Conservation (phyloP, 768 basidiomycete genomes). For the Lactifluus subvellereus region DNA sequence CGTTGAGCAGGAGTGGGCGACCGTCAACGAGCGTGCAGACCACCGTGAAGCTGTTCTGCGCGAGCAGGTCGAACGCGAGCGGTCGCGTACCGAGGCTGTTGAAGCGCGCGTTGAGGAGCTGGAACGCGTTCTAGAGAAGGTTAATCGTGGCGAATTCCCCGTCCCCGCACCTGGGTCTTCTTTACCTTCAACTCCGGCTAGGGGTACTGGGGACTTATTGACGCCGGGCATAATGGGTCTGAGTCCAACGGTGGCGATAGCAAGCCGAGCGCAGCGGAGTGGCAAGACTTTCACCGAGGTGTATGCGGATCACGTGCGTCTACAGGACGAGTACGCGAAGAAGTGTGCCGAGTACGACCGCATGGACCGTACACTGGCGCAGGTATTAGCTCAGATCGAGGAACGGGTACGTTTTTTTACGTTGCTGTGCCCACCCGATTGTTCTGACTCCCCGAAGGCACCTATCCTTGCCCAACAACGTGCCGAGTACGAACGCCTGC, state of each 20-base stretch:
- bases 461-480: conserved; percentile 89
- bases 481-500: conserved; percentile 78
- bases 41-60: conserved; percentile 58
- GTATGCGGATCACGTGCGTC: conserved; percentile 81
- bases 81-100: conserved; percentile 56
- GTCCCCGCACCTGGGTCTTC: conserved; percentile 41
- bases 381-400: conserved; percentile 84
- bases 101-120: conserved; percentile 70
- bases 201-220: conserved; percentile 38
- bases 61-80: conserved; percentile 70
- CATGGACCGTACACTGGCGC: conserved; percentile 74
- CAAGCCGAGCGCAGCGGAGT: conserved; percentile 68
- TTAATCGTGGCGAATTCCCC: conserved; percentile 69
- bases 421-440: neutral
- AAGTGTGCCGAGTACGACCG: conserved; percentile 80
- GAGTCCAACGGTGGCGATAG: conserved; percentile 86
- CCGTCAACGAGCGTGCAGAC: conserved; percentile 62
- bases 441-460: conserved; percentile 46
- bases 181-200: conserved; percentile 44
- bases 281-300: conserved; percentile 94
- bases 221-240: conserved; percentile 59
- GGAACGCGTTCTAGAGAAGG: conserved; percentile 62
- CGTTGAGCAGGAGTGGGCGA: conserved; percentile 79
- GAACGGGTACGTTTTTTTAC: conserved; percentile 57
- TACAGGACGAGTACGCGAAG: conserved; percentile 74